These are phyloP conservation scores for Globisporangium paddicum DNA, from an alignment of 352 stramenopile species.

Conservation along the genomic window DNA sequence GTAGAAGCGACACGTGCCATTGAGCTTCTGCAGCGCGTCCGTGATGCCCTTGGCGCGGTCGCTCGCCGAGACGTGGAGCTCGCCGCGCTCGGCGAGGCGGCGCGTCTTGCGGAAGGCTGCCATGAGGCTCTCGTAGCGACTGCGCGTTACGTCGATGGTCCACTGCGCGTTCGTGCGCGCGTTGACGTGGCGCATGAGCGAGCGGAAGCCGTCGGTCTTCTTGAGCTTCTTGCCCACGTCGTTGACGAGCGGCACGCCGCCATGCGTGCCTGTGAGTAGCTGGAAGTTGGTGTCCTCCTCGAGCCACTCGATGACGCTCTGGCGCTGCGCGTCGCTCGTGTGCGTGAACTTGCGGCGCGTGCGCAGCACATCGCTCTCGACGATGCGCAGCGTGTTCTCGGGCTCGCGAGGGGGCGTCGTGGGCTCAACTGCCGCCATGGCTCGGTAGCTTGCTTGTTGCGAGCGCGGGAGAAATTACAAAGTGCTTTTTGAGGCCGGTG, in stretches of 20 bases:
- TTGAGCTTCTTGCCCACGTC: conserved; percentile 26
- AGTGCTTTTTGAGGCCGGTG: no score
- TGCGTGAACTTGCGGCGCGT: conserved; percentile 42
- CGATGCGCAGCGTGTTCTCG: conserved; percentile 4
- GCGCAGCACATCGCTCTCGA: conserved; percentile 12
- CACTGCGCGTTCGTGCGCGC: conserved; percentile 25
- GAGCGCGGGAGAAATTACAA: no score
- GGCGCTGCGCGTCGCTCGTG: conserved; percentile 42
- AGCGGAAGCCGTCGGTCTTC: conserved; percentile 50
- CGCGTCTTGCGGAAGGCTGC: conserved; percentile 29
- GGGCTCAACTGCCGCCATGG: no score
- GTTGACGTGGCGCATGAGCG: conserved; percentile 50
- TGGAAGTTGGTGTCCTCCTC: conserved; percentile 43
- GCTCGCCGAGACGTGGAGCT: conserved; percentile 17
- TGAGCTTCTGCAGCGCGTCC: conserved; percentile 14
- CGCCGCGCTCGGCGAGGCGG: conserved; percentile 2
- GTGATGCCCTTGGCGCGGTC: conserved; percentile 17
- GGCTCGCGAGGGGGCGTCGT: no score
- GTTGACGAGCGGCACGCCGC: background rate
- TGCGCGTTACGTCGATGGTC: conserved; percentile 44
- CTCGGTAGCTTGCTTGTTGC: no score
- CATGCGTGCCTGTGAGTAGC: conserved; percentile 21
- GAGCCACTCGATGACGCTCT: conserved; percentile 51
- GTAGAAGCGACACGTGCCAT: conserved; percentile 19
- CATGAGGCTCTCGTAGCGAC: conserved; percentile 55